Conservation (phyloP, 345 rosid species). For the Boechera divaricarpa region DNA sequence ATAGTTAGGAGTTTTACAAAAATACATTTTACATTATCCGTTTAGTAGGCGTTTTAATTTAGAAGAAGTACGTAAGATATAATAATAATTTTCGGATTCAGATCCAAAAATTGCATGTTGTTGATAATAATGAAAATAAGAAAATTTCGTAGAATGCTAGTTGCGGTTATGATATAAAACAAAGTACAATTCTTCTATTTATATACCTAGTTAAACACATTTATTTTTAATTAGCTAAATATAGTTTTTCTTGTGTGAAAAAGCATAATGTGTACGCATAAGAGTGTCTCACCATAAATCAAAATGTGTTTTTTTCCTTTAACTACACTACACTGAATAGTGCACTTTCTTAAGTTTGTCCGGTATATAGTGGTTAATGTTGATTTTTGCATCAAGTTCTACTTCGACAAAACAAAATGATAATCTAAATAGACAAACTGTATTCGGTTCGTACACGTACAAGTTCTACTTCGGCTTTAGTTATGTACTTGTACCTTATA, state of each 20-base stretch:
- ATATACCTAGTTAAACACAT: not conserved
- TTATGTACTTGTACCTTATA: conserved; percentile 28
- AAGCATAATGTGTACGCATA: not conserved
- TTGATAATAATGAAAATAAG: not conserved
- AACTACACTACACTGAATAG: not conserved
- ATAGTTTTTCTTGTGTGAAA: not conserved
- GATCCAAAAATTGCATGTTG: not conserved
- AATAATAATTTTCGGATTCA: not conserved
- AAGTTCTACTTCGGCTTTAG: no score
- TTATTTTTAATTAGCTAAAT: not conserved
- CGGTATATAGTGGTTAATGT: not conserved
- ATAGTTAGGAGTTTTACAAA: not conserved
- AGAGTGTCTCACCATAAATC: not conserved
- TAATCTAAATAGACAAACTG: not conserved
- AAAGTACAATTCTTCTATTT: no score
- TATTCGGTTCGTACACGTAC: not conserved
- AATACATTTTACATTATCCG: not conserved
- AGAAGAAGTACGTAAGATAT: not conserved
- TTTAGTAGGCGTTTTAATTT: not conserved
- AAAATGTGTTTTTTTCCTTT: not conserved
- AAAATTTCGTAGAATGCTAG: no score
- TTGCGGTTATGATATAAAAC: no score
- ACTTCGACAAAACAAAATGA: not conserved
- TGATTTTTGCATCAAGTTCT: not conserved
- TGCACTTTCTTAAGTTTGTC: not conserved